Evolutionary conservation across 768 basidiomycete genomes (phyloP).

Genomic region (Mycena galericulata): DNA sequence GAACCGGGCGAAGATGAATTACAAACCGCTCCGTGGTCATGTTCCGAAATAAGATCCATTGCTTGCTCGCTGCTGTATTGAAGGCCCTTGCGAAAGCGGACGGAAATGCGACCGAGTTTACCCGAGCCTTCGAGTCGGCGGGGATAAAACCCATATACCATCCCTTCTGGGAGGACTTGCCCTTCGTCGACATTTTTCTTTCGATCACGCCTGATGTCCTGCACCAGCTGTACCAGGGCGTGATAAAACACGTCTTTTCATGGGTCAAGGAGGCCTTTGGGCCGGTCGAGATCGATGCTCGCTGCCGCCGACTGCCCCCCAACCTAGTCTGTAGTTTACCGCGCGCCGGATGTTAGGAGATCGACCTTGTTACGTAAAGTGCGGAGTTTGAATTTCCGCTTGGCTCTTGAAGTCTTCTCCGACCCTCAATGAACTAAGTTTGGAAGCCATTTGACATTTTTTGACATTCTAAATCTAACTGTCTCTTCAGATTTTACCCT

Average conservation of each 20-base stretch:
- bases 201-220: constrained; percentile 49
- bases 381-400: no score
- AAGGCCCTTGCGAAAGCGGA: constrained; percentile 11
- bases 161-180: constrained; percentile 45
- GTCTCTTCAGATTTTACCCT: no score
- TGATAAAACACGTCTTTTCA: constrained; percentile 44
- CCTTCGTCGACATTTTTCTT: constrained; percentile 40
- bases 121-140: neutral
- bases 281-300: constrained; percentile 41
- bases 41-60: no score
- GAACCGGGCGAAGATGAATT: no score
- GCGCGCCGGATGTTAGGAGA: no score
- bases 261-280: constrained; percentile 38
- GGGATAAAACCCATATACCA: constrained; percentile 30
- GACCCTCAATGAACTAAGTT: no score
- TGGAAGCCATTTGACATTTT: no score
- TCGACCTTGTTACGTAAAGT: no score
- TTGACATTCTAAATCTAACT: no score
- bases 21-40: no score
- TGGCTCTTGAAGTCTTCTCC: no score
- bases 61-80: constrained; percentile 17
- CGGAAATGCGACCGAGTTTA: constrained; percentile 15
- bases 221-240: constrained; percentile 50
- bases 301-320: constrained; percentile 41
- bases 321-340: no score